Conservation (phyloP, 306 rosid genomes). For the Fragaria ananassa region DNA sequence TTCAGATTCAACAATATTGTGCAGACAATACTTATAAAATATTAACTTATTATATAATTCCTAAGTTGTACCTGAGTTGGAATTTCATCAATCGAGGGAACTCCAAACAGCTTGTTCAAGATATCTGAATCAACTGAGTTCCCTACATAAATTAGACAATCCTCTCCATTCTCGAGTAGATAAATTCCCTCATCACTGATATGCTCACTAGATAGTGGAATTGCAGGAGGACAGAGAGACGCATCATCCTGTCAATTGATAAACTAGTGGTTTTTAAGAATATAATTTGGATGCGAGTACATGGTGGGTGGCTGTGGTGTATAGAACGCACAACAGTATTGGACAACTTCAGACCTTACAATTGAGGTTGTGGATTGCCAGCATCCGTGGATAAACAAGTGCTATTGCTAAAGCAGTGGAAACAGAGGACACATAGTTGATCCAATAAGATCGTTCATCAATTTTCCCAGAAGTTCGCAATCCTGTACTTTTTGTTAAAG, state of each 20-base stretch:
- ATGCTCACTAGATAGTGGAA: constrained; percentile 85
- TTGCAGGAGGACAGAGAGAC: constrained; percentile 56
- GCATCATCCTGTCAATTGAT: constrained; percentile 50
- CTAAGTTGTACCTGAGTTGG: constrained; percentile 48
- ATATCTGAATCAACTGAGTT: constrained; percentile 54
- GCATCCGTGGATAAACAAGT: constrained; percentile 79
- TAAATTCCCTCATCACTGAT: constrained; percentile 67
- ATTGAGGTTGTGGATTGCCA: constrained; percentile 69
- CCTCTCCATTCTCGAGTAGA: constrained; percentile 82
- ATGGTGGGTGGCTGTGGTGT: not conserved
- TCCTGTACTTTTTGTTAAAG: constrained; percentile 71
- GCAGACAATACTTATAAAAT: not conserved
- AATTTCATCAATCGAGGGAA: constrained; percentile 59
- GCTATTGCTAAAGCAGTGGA: constrained; percentile 73
- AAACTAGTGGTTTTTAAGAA: not conserved
- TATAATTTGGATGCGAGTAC: not conserved
- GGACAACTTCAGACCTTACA: constrained; percentile 45
- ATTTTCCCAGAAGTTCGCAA: constrained; percentile 63
- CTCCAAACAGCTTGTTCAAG: constrained; percentile 59
- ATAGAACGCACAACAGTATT: constrained; percentile 9
- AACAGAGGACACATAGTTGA: constrained; percentile 58
- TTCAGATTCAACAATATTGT: not conserved
- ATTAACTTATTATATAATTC: not conserved
- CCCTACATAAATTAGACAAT: constrained; percentile 71
- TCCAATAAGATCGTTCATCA: constrained; percentile 84